Conservation (phyloP, 1,139 yeast species). For the Yarrowia galli region DNA sequence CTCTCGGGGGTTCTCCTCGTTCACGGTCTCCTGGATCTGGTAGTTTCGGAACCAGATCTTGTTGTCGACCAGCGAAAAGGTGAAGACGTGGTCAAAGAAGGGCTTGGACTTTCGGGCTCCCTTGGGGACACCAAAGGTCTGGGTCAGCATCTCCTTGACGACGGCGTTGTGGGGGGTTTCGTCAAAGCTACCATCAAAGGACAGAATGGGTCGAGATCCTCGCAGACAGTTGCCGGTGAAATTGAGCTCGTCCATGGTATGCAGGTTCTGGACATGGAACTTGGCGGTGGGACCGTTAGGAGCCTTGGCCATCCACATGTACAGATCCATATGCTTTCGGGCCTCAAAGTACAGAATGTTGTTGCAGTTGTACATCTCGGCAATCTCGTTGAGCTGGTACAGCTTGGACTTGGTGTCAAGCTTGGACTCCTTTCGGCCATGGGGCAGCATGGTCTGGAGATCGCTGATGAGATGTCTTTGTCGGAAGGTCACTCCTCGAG, state of each 20-base stretch:
- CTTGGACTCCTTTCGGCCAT: slow-evolving; percentile 95
- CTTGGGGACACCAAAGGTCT: slow-evolving; percentile 96
- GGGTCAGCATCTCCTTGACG: slow-evolving; percentile 84
- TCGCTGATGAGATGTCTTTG: slow-evolving; percentile 95
- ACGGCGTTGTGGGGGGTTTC: slow-evolving; percentile 68
- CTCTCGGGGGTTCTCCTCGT: slow-evolving; percentile 49
- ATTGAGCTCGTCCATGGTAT: slow-evolving; percentile 93
- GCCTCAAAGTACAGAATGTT: slow-evolving; percentile 94
- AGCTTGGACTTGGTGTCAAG: slow-evolving; percentile 91
- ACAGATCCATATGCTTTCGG: slow-evolving; percentile 94
- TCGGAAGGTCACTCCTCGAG: slow-evolving; percentile 90
- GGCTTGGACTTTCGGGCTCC: slow-evolving; percentile 94
- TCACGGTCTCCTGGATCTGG: slow-evolving; percentile 79
- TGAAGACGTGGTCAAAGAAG: slow-evolving; percentile 91
- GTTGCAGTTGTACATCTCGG: slow-evolving; percentile 96
- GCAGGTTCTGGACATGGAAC: slow-evolving; percentile 92
- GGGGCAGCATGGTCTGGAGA: slow-evolving; percentile 81
- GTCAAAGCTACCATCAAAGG: slow-evolving; percentile 84
- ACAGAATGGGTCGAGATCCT: slow-evolving; percentile 94
- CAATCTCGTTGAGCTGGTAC: slow-evolving; percentile 89
- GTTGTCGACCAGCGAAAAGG: slow-evolving; percentile 89
- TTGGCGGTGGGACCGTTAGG: slow-evolving; percentile 98
- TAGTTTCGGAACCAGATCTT: slow-evolving; percentile 96
- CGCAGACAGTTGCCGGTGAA: slow-evolving; percentile 95
- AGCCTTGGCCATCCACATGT: slow-evolving; percentile 93